Evolutionary conservation across 768 basidiomycete genomes (phyloP), one percentile per base, ranked within the genome.

Genomic region (Tylopilus felleus): DNA sequence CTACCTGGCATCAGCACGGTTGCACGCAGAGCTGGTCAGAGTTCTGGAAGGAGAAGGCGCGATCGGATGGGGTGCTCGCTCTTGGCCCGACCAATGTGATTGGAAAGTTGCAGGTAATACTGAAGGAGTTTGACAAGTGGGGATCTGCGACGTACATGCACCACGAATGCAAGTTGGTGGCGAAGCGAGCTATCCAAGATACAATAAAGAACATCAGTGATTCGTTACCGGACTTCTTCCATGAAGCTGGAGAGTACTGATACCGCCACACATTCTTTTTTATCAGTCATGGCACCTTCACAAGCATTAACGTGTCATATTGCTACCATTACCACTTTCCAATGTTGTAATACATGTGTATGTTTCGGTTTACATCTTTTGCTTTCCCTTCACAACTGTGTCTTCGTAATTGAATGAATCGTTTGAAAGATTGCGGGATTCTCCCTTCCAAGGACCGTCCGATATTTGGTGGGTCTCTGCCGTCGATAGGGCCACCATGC

Each of bases 91-190:
- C 85, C 29, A 85, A 90, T 62, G 84, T 88, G 31, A 65, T 86
- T 5, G 88, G 88, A 33, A 77, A 83, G 54, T 65, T 90, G 60
- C 80, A 72, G 62, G 74, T 80, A 53, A 75, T 90, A 33, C 71
- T 81, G 60, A 84, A 82, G 69, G 85, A 88, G 51, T 85, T 84
- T 54, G 86, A 87, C 52, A 74, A 81, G 49, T 84, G 83, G 82
- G 85, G 86, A 2, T 80, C 78, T 54, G 83, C 82, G 53, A 82
- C 84, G n/a, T 86, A 87, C 64, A 88, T 89, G 88, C 85, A 88
- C 60, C 83, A 81, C 52, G 88, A 88, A 52, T 90, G 88, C 71
- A 76, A 84, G 63, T 68, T 73, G 61, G 67, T 73, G 21, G 88
- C 86, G 22, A 78, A 78, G 65, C 77, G 77, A 60, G 75, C 76